Evolutionary conservation across 306 rosid genomes (phyloP).

Genomic region (Carpinus viminea): DNA sequence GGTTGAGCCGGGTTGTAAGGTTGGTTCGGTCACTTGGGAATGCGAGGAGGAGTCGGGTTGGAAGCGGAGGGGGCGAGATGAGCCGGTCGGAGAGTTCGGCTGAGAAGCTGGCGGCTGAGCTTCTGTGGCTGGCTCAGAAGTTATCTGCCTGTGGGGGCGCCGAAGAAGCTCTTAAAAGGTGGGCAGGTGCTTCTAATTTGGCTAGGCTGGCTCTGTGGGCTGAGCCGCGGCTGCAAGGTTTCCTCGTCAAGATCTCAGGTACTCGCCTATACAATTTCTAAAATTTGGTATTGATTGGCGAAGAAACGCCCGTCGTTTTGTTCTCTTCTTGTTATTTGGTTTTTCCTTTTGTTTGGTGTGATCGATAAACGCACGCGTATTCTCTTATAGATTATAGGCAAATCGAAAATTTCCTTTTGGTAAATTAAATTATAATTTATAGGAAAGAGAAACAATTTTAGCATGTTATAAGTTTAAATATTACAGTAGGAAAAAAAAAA

Average conservation of each 20-base stretch:
- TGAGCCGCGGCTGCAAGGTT: constrained; percentile 66
- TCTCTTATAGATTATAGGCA: neutral
- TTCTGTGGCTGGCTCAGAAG: constrained; percentile 71
- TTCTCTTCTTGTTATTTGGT: too few species aligned
- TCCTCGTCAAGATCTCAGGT: constrained; percentile 68
- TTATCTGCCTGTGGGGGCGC: constrained; percentile 55
- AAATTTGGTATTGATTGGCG: neutral
- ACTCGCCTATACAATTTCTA: neutral
- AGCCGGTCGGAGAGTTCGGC: constrained; percentile 35
- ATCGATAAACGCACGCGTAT: too few species aligned
- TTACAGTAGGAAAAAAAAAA: too few species aligned
- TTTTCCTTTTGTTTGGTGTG: too few species aligned
- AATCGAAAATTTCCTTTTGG: neutral
- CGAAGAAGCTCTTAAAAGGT: constrained; percentile 44
- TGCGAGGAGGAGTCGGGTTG: constrained; percentile 9
- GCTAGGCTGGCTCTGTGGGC: constrained; percentile 57
- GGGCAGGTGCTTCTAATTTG: constrained; percentile 62
- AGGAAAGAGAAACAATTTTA: neutral
- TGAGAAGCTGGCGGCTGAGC: constrained; percentile 71
- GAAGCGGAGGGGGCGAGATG: constrained; percentile 1
- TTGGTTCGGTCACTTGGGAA: constrained; percentile 30
- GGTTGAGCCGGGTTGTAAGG: constrained; percentile 23
- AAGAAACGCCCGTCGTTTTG: too few species aligned
- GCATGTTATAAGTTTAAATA: too few species aligned
- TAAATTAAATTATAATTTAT: too few species aligned